Evolutionary conservation across 108 stramenopile species (phyloP), one percentile per base, ranked within the genome.

Genomic region (Discostella stelligeroides): DNA sequence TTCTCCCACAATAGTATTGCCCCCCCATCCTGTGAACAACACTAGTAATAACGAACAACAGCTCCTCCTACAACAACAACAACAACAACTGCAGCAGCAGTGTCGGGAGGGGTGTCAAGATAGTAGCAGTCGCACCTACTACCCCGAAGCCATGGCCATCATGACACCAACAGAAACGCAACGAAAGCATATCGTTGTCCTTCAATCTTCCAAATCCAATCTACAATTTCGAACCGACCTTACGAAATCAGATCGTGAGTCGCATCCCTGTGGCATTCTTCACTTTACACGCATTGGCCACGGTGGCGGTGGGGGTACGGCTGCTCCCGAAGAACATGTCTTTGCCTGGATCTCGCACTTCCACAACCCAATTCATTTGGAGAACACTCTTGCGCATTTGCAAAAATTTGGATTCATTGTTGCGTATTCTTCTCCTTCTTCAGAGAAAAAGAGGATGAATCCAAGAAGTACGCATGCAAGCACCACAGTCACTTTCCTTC

Each of bases 271-370:
- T 27, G 53, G 53, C 53, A 54, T 54, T 27, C 53, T 54, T 11
- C 53, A 54, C 53, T 54, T 54, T 9, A 29, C 53, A 14, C 53
- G 53, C 53, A 29, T 24, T 27, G 23, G 3, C 53, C 25, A 27
- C 4, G 11, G 8, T 8, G 7, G 48, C 17, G 48, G 48, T 3
- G 48, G 2, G 5, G 48, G 48, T 7, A 23, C 17, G 1, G 48
- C 9, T 1, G n/a, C n/a, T 27, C 0, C 53, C 5, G 66, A 67
- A 27, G 66, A 67, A 28, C 66, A 67, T 27, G 49, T 34, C 53
- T 67, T 67, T 23, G 66, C 37, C 13, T 67, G 66, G 66, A 67
- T 67, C 7, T 8, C 66, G 20, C 49, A 41, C 13, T 28, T 23
- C 11, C 25, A 30, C 60, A 21, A 43, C 34, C 18, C 23, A 13